phyloP scores from a whole-genome alignment of 768 basidiomycete genomes.

The Russula griseocarnosa region DNA sequence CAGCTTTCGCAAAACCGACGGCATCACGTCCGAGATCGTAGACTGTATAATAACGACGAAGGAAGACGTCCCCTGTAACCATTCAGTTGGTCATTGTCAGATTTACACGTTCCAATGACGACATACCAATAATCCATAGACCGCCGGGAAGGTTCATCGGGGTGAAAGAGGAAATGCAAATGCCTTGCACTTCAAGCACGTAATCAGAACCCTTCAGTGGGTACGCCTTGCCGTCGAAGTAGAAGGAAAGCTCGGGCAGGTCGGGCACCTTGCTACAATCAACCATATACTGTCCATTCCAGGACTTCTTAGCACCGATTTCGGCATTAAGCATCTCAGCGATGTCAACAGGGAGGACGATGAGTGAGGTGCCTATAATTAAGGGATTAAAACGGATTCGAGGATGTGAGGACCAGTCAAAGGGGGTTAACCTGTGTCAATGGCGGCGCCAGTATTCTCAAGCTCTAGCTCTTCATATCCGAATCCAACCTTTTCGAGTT shows the following conservation, averaged over 20 bases:
- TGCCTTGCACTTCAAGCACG: conserved; percentile 83
- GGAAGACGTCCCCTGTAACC: conserved; percentile 73
- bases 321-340: conserved; percentile 97
- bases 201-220: conserved; percentile 82
- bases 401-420: background rate
- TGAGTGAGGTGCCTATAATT: conserved; percentile 77
- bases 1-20: conserved; percentile 72
- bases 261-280: conserved; percentile 81
- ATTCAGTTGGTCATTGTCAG: background rate
- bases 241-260: conserved; percentile 82
- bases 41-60: conserved; percentile 90
- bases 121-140: conserved; percentile 83
- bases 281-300: conserved; percentile 94
- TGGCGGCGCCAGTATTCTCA: conserved; percentile 90
- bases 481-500: conserved; percentile 80
- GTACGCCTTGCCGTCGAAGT: conserved; percentile 77
- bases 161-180: conserved; percentile 92
- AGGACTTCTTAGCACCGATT: conserved; percentile 90
- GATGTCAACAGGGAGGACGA: conserved; percentile 88
- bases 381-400: background rate
- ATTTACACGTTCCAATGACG: no score
- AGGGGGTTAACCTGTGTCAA: conserved; percentile 65
- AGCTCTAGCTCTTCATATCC: conserved; percentile 86
- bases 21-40: conserved; percentile 75
- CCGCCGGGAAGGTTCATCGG: conserved; percentile 80